These are phyloP conservation scores for Paecilomyces niveus DNA, from an alignment of 2,329 filamentous ascomycete species.

Conservation along the genomic window DNA sequence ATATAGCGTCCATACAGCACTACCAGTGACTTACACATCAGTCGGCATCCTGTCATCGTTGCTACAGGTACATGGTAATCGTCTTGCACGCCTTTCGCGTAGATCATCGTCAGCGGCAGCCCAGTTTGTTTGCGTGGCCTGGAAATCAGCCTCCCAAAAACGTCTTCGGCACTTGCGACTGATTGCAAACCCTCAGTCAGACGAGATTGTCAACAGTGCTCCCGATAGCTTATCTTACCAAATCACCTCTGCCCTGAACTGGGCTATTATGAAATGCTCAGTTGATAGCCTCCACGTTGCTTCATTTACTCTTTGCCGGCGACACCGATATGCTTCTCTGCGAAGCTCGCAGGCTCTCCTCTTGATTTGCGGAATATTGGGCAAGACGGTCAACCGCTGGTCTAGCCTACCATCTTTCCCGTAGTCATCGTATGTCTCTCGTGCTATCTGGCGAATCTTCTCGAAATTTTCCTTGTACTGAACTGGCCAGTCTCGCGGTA, in stretches of 20 bases:
- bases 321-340: background rate
- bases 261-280: background rate
- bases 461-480: background rate
- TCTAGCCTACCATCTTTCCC: background rate
- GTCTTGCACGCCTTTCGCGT: too few species aligned
- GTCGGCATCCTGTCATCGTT: too few species aligned
- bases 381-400: background rate
- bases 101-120: too few species aligned
- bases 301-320: background rate
- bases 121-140: too few species aligned
- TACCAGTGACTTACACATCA: too few species aligned
- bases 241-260: background rate
- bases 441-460: constrained; percentile 1
- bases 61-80: too few species aligned
- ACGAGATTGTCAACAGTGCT: background rate
- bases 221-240: background rate
- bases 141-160: too few species aligned
- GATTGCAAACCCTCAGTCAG: too few species aligned
- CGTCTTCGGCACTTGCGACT: too few species aligned
- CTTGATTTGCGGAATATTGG: background rate
- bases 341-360: background rate
- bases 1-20: too few species aligned
- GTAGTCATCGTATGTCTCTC: background rate
- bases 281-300: background rate
- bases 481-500: background rate